These are phyloP conservation scores for Rosa multiflora DNA, from an alignment of 306 rosid species.

Conservation along the genomic window DNA sequence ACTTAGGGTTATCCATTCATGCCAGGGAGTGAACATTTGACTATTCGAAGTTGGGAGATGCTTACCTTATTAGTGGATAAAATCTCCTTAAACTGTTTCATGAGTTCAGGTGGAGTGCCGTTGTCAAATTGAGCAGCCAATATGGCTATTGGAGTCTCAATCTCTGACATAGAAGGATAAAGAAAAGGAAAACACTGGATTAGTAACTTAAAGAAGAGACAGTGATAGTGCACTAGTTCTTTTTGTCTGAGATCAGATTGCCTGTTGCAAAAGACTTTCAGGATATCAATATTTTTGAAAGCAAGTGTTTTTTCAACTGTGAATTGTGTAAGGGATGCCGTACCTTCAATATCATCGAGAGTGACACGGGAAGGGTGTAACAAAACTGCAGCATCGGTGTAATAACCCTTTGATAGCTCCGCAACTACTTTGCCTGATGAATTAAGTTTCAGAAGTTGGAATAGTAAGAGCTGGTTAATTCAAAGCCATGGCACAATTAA, in stretches of 20 bases:
- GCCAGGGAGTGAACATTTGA: too few species aligned
- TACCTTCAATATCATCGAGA: slow-evolving; percentile 67
- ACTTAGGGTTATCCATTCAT: background rate
- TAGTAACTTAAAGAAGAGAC: background rate
- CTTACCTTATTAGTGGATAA: slow-evolving; percentile 47
- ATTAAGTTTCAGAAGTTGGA: background rate
- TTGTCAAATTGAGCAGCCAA: slow-evolving; percentile 63
- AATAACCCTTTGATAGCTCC: slow-evolving; percentile 44
- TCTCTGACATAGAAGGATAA: slow-evolving; percentile 37
- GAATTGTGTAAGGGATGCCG: slow-evolving; percentile 5
- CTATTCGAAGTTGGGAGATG: background rate
- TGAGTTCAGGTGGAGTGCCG: slow-evolving; percentile 53
- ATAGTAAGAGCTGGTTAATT: background rate
- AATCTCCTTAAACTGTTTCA: slow-evolving; percentile 57
- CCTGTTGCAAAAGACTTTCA: background rate
- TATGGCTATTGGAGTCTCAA: slow-evolving; percentile 44
- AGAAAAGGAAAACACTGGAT: background rate
- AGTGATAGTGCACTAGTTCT: background rate
- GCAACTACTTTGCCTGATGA: slow-evolving; percentile 67
- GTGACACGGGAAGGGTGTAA: slow-evolving; percentile 66
- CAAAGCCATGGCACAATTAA: too few species aligned
- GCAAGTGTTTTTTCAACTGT: background rate
- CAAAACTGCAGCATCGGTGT: slow-evolving; percentile 54
- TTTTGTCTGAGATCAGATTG: background rate
- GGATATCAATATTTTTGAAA: background rate